A percentile compares a stretch with the other conserved stretches of the same genome.
phyloP scores from a whole-genome alignment of 257 asterid genomes.

The Nicotiana sylvestris region DNA sequence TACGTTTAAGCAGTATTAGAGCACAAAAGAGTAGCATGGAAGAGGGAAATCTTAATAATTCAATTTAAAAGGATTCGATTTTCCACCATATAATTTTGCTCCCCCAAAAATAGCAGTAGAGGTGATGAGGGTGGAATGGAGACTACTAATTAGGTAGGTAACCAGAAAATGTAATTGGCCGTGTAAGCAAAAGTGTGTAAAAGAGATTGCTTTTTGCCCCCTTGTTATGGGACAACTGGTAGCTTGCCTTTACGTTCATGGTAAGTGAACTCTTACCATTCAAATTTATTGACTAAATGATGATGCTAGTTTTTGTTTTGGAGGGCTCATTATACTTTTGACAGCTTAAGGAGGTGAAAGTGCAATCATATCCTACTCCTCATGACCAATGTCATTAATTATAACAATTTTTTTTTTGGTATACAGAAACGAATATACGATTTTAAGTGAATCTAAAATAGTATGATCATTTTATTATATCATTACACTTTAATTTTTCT shows the following conservation, averaged over 20 bases:
- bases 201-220: slow-evolving; percentile 67
- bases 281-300: slow-evolving; percentile 17
- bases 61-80: too few species aligned
- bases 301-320: not conserved
- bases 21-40: not conserved
- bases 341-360: slow-evolving; percentile 11
- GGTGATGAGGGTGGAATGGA: too few species aligned
- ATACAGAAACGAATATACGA: too few species aligned
- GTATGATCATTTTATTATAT: too few species aligned
- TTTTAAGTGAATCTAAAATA: too few species aligned
- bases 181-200: slow-evolving; percentile 54
- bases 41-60: too few species aligned
- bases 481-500: too few species aligned
- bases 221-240: slow-evolving; percentile 44
- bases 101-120: too few species aligned
- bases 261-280: slow-evolving; percentile 34
- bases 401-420: too few species aligned
- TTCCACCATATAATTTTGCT: too few species aligned
- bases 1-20: not conserved
- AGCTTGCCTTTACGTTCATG: slow-evolving; percentile 59
- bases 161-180: slow-evolving; percentile 14
- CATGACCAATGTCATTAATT: not conserved
- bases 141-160: not conserved
- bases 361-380: not conserved
- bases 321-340: slow-evolving; percentile 20